Percentiles rank a stretch among this genome's conserved stretches.
These are phyloP conservation scores for Eucommia ulmoides DNA, from an alignment of 257 asterid genomes.

Conservation along the genomic window DNA sequence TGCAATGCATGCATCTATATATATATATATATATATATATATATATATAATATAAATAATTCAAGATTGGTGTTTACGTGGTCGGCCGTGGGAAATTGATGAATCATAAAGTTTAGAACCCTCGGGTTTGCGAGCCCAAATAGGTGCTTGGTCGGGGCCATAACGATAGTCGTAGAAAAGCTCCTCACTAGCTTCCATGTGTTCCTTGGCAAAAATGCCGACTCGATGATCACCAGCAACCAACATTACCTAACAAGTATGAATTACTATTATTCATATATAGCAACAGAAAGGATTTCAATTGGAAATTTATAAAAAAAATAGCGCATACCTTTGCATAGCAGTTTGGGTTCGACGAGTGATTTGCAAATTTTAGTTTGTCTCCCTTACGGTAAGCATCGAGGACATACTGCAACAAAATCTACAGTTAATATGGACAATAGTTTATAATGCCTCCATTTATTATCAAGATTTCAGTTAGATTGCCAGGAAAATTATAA, in stretches of 20 bases:
- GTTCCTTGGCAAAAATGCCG: constrained; percentile 87
- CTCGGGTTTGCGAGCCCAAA: constrained; percentile 81
- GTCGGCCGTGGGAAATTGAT: constrained; percentile 49
- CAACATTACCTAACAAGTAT: constrained; percentile 83
- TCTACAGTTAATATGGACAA: too few species aligned
- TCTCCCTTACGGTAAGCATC: constrained; percentile 97
- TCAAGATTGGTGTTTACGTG: constrained; percentile 88
- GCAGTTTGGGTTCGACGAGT: constrained; percentile 88
- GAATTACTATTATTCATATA: too few species aligned
- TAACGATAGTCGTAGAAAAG: constrained; percentile 87
- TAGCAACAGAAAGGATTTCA: background rate
- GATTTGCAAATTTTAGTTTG: constrained; percentile 94
- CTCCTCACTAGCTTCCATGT: constrained; percentile 73
- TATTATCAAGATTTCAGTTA: too few species aligned
- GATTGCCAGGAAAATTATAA: too few species aligned
- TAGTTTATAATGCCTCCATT: too few species aligned
- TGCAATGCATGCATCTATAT: too few species aligned
- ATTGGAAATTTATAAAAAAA: constrained; percentile 6
- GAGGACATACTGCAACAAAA: constrained; percentile 67
- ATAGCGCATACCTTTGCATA: constrained; percentile 64
- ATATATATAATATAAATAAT: too few species aligned
- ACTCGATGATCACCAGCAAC: constrained; percentile 99
- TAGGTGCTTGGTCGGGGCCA: constrained; percentile 88
- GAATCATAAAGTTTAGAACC: constrained; percentile 50
- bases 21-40: too few species aligned